These are phyloP conservation scores for Boletus speciosus DNA, from an alignment of 768 basidiomycete genomes.

Conservation along the genomic window DNA sequence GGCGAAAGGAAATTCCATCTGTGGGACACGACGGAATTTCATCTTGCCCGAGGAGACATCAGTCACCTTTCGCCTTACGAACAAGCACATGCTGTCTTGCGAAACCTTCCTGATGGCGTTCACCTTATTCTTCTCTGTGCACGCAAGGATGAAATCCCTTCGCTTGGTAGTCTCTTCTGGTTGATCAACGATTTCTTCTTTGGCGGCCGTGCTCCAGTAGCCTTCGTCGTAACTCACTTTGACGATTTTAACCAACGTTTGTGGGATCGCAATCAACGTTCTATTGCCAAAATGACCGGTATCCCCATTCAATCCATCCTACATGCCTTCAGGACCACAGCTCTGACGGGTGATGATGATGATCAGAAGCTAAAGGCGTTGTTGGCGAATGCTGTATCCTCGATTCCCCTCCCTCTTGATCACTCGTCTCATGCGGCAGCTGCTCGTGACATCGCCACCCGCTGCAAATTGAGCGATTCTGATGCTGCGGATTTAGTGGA, in stretches of 20 bases:
- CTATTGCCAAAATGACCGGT: no score
- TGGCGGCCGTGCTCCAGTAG: constrained; percentile 29
- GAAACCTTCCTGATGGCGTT: constrained; percentile 27
- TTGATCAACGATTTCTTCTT: constrained; percentile 35
- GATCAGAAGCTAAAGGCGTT: no score
- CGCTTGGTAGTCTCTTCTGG: constrained; percentile 29
- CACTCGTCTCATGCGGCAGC: no score
- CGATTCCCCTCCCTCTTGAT: no score
- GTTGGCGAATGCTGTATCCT: no score
- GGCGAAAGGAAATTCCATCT: constrained; percentile 9
- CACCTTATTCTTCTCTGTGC: constrained; percentile 35
- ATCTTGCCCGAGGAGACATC: neutral
- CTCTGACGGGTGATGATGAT: no score
- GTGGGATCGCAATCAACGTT: constrained; percentile 29
- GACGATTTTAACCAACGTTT: constrained; percentile 28
- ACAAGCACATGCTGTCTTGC: constrained; percentile 26
- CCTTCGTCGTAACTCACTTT: constrained; percentile 34
- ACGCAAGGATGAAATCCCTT: constrained; percentile 27
- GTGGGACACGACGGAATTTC: constrained; percentile 28
- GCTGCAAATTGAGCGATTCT: no score
- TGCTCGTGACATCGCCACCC: no score
- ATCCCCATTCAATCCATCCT: no score
- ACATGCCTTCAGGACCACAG: no score
- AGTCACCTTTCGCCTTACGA: constrained; percentile 10
- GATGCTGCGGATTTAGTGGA: no score